Evolutionary conservation across 116 monocot genomes (phyloP).

Genomic region (Phalaenopsis hybrid): DNA sequence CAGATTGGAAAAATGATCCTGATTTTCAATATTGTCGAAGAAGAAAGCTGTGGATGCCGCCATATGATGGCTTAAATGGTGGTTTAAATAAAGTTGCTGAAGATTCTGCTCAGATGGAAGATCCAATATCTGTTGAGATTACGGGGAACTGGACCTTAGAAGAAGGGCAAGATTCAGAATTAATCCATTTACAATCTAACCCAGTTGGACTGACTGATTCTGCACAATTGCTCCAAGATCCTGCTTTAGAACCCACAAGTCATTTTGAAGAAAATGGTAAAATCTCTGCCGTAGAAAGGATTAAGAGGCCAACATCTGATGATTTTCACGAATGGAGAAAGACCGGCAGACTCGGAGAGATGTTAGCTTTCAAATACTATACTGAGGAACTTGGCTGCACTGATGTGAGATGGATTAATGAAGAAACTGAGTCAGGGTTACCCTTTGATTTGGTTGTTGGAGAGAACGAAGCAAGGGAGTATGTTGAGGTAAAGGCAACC

Average conservation of each 20-base stretch:
- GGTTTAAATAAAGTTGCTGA: conserved; percentile 5
- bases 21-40: conserved; percentile 21
- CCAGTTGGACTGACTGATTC: background rate
- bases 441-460: conserved; percentile 77
- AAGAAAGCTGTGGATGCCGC: conserved; percentile 11
- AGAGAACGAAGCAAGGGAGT: conserved; percentile 37
- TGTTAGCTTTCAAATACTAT: conserved; percentile 62
- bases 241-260: conserved; percentile 1
- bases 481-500: conserved; percentile 87
- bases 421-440: conserved; percentile 67
- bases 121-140: conserved; percentile 22
- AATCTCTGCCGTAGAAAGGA: conserved; percentile 1
- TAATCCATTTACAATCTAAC: background rate
- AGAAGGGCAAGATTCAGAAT: conserved; percentile 28
- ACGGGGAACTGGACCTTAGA: conserved; percentile 37
- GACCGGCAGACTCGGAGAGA: conserved; percentile 72
- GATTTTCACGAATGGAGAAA: conserved; percentile 26
- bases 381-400: conserved; percentile 34
- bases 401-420: conserved; percentile 74
- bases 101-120: conserved; percentile 9
- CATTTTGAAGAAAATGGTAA: background rate
- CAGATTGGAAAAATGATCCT: conserved; percentile 63
- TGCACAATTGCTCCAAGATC: no score
- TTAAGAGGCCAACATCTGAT: conserved; percentile 17
- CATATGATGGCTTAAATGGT: conserved; percentile 1